Conservation (phyloP, 2,329 filamentous ascomycete genomes). For the Cercospora sp. region DNA sequence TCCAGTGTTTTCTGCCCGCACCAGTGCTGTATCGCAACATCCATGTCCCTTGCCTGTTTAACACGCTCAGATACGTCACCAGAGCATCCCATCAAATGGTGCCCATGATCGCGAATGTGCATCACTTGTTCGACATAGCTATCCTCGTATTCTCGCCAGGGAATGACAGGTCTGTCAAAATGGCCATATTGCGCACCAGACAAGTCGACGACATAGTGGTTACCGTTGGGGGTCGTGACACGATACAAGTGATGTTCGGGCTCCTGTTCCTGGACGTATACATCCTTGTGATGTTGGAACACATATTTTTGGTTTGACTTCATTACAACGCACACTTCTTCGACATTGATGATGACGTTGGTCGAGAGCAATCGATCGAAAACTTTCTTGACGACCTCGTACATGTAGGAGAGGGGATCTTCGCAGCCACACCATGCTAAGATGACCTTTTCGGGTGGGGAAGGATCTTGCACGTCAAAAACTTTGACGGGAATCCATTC, state of each 20-base stretch:
- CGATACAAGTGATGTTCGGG: background rate
- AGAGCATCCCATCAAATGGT: background rate
- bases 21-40: background rate
- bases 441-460: background rate
- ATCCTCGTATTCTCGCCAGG: background rate
- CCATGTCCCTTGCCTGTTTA: background rate
- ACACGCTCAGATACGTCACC: background rate
- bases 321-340: background rate
- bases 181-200: conserved; percentile 2
- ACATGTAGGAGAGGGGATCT: background rate
- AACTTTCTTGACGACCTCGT: background rate
- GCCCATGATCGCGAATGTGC: background rate
- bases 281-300: too few relatives aligned
- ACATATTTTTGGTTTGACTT: background rate
- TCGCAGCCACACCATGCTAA: background rate
- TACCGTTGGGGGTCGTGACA: background rate
- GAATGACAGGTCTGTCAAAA: background rate
- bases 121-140: background rate
- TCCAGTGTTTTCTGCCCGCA: background rate
- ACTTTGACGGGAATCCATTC: background rate
- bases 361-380: background rate
- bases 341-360: background rate
- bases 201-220: background rate
- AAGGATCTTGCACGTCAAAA: background rate
- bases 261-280: too few relatives aligned